Percentiles rank a stretch among this genome's conserved stretches.
phyloP scores from a whole-genome alignment of 768 basidiomycete genomes.

The Naganishia friedmannii region DNA sequence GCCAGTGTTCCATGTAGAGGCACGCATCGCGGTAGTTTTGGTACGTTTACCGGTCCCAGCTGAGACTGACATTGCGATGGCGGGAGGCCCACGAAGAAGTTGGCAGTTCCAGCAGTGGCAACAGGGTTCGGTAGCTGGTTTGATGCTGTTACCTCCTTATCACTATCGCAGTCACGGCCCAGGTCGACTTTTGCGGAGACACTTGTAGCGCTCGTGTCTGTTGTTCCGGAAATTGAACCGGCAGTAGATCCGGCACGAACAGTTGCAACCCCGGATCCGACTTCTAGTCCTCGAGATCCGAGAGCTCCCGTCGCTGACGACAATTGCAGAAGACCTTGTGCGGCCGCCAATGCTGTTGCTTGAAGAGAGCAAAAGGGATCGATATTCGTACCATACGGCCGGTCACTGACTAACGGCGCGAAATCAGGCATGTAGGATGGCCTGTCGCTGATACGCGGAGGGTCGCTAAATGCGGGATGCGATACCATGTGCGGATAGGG shows the following conservation, averaged over 20 bases:
- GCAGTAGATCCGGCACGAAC: not conserved
- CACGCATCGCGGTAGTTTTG: slow-evolving; percentile 65
- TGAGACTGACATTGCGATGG: not conserved
- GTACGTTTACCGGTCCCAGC: not conserved
- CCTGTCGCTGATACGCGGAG: not conserved
- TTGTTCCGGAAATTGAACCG: slow-evolving; percentile 8
- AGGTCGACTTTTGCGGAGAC: slow-evolving; percentile 12
- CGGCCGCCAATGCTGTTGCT: not conserved
- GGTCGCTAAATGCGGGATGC: not conserved
- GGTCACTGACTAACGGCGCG: not conserved
- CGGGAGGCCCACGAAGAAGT: not conserved
- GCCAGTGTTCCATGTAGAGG: slow-evolving; percentile 85
- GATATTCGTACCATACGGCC: not conserved
- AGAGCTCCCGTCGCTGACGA: not conserved
- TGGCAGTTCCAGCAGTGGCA: not conserved
- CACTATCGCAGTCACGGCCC: not conserved
- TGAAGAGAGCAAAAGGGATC: slow-evolving; percentile 12
- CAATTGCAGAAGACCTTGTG: not conserved
- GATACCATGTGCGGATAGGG: not conserved
- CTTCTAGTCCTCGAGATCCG: not conserved
- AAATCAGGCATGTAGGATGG: not conserved
- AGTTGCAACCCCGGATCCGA: not conserved
- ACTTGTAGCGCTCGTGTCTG: slow-evolving; percentile 16
- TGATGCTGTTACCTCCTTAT: not conserved
- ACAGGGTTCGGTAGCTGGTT: no score